These are phyloP conservation scores for Gigaspora rosea DNA, from an alignment of 192 early-diverging fungal species.

Conservation along the genomic window DNA sequence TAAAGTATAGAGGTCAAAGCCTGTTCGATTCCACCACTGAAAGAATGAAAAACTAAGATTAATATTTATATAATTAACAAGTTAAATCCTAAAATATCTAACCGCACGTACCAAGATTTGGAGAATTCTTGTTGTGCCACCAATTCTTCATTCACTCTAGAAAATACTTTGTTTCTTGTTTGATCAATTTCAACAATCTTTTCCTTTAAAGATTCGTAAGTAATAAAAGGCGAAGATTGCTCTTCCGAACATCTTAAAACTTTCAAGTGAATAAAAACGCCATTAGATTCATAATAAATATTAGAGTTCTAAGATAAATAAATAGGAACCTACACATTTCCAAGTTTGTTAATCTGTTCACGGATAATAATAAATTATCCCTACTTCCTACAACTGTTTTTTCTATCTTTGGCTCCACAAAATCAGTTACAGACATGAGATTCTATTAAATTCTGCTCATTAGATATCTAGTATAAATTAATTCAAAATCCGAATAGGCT, in stretches of 20 bases:
- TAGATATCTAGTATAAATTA: neutral
- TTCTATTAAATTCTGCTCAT: neutral
- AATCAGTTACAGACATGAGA: neutral
- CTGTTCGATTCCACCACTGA: neutral
- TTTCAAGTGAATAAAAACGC: neutral
- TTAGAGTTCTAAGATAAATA: neutral
- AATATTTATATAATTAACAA: neutral
- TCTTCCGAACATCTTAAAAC: neutral
- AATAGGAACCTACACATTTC: neutral
- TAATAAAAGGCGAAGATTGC: neutral
- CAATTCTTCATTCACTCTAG: constrained; percentile 2
- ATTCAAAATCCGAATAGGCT: neutral
- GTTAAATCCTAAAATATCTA: neutral
- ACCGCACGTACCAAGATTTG: neutral
- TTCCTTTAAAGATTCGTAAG: constrained; percentile 26
- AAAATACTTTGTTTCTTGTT: neutral
- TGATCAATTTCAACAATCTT: neutral
- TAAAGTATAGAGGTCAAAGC: neutral
- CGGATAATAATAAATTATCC: constrained; percentile 21
- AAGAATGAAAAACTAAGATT: neutral
- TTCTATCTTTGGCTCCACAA: neutral
- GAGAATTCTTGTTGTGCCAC: constrained; percentile 9
- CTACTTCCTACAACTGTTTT: constrained; percentile 10
- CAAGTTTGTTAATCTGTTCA: constrained; percentile 16
- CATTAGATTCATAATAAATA: neutral